A percentile compares a stretch with the other conserved stretches of the same genome.
Conservation (phyloP, 352 stramenopile species). For the Proteromonas lacertae region DNA sequence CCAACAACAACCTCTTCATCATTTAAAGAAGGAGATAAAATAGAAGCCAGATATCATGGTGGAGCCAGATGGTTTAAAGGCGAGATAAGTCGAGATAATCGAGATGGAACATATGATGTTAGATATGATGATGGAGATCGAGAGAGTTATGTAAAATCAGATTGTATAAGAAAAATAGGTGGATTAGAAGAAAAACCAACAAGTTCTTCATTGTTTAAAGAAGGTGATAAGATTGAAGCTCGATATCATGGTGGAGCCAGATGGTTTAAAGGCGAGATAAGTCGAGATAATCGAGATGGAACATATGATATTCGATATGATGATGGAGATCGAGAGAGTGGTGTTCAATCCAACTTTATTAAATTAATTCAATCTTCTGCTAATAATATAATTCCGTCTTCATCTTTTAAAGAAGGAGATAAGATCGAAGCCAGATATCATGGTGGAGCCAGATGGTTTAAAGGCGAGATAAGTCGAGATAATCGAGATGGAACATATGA, state of each 20-base stretch:
- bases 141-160: slow-evolving; percentile 3
- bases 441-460: slow-evolving; percentile 3
- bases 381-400: too few relatives aligned
- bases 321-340: too few relatives aligned
- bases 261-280: too few relatives aligned
- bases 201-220: too few relatives aligned
- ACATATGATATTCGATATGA: too few relatives aligned
- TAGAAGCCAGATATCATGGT: slow-evolving; percentile 1
- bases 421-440: slow-evolving; percentile 2
- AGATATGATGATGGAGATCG: slow-evolving; percentile 11
- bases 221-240: too few relatives aligned
- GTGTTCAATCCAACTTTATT: too few relatives aligned
- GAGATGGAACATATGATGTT: slow-evolving; percentile 11
- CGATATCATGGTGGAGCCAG: too few relatives aligned
- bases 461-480: slow-evolving; percentile 2
- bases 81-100: neutral
- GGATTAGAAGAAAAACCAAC: too few relatives aligned
- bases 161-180: slow-evolving; percentile 1
- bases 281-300: too few relatives aligned
- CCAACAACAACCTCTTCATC: too few relatives aligned
- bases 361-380: too few relatives aligned
- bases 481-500: slow-evolving; percentile 8
- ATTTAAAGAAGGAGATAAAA: slow-evolving; percentile 3
- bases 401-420: slow-evolving; percentile 1
- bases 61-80: slow-evolving; percentile 4